Evolutionary conservation across 306 rosid species (phyloP).

Genomic region (Fragaria vesca): DNA sequence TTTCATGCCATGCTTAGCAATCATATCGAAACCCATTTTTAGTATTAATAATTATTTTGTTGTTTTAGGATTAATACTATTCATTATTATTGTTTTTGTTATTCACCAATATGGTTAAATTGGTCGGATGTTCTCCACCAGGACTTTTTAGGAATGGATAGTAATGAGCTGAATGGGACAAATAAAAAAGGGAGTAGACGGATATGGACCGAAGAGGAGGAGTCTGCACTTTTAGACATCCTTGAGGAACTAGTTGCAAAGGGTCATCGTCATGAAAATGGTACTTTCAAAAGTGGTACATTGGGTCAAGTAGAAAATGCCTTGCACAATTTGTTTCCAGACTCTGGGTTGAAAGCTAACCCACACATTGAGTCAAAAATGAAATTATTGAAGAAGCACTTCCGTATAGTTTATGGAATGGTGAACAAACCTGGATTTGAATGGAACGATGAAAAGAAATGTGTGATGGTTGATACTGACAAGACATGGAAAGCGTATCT

Average conservation of each 20-base stretch:
- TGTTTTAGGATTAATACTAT: neutral
- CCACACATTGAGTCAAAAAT: conserved; percentile 23
- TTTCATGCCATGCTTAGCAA: neutral
- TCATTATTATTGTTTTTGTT: neutral
- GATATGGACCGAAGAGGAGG: conserved; percentile 3
- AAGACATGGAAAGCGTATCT: conserved; percentile 18
- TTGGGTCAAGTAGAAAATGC: conserved; percentile 8
- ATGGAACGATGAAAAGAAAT: conserved; percentile 17
- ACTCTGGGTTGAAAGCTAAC: conserved; percentile 1
- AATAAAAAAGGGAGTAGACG: conserved; percentile 11
- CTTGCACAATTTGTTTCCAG: conserved; percentile 1
- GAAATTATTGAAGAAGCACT: conserved; percentile 10
- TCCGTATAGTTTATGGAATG: conserved; percentile 12
- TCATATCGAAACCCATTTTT: neutral
- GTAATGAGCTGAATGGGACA: neutral
- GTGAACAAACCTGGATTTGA: conserved; percentile 1
- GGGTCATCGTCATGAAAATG: conserved; percentile 7
- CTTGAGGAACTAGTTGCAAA: conserved; percentile 1
- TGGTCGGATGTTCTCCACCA: neutral
- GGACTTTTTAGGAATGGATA: conserved; percentile 5
- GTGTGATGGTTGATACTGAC: conserved; percentile 15
- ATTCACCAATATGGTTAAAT: neutral
- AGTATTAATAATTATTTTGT: neutral
- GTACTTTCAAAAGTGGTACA: conserved; percentile 17
- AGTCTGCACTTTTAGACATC: conserved; percentile 11